Conservation (phyloP, 257 asterid genomes). For the Linaria vulgaris region DNA sequence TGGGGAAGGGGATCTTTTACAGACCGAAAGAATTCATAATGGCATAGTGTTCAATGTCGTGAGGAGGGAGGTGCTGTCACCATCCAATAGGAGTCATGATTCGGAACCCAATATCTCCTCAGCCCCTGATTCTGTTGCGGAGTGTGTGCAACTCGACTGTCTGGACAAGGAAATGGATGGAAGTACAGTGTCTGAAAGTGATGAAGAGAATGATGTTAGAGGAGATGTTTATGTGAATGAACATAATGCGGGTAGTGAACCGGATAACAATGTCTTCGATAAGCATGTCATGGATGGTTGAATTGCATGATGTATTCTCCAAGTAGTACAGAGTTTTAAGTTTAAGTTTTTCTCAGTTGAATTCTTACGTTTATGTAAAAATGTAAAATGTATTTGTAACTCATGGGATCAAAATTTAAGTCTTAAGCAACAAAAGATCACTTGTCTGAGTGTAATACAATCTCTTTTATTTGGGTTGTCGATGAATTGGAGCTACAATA, state of each 20-base stretch:
- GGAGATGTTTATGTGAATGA: conserved; percentile 29
- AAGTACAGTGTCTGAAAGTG: conserved; percentile 59
- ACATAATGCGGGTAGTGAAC: conserved; percentile 7
- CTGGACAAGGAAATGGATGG: conserved; percentile 56
- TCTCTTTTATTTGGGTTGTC: too few relatives aligned
- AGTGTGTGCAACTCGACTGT: conserved; percentile 69
- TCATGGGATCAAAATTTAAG: background rate
- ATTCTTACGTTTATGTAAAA: too few relatives aligned
- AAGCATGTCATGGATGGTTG: conserved; percentile 40
- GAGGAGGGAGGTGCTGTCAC: conserved; percentile 66
- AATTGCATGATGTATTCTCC: background rate
- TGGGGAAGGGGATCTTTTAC: conserved; percentile 78
- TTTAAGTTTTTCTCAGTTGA: too few relatives aligned
- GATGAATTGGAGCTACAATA: too few relatives aligned
- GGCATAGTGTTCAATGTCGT: conserved; percentile 88
- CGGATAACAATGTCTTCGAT: conserved; percentile 24
- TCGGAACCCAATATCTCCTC: conserved; percentile 43
- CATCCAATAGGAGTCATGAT: conserved; percentile 59
- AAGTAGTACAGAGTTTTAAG: too few relatives aligned
- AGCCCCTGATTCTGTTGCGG: conserved; percentile 41
- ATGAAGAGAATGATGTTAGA: conserved; percentile 22
- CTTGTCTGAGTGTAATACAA: too few relatives aligned
- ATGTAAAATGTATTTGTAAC: background rate
- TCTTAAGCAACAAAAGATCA: too few relatives aligned
- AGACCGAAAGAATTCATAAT: conserved; percentile 68